A percentile compares a stretch with the other conserved stretches of the same genome.
Conservation (phyloP, 345 rosid genomes). For the Citrus mangshanensis region DNA sequence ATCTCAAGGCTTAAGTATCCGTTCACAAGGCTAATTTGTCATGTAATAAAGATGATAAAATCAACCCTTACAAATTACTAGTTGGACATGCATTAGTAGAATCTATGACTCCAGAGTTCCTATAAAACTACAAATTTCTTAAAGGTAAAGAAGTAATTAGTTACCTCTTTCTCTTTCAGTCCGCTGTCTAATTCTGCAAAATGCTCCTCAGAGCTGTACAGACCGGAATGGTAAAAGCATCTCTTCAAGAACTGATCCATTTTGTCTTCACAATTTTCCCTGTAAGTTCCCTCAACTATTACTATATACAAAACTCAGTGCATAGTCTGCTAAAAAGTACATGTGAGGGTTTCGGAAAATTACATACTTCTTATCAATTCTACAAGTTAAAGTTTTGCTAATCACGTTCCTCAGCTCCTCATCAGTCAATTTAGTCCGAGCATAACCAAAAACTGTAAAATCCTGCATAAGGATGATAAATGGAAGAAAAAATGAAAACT, state of each 20-base stretch:
- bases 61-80: too few relatives aligned
- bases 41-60: too few relatives aligned
- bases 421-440: conserved; percentile 53
- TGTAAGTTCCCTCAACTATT: conserved; percentile 19
- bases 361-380: conserved; percentile 73
- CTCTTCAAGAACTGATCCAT: conserved; percentile 77
- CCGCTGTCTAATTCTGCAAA: conserved; percentile 60
- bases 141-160: background rate
- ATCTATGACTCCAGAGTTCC: too few relatives aligned
- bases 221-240: conserved; percentile 86
- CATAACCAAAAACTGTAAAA: conserved; percentile 75
- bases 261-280: conserved; percentile 83
- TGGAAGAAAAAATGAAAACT: background rate
- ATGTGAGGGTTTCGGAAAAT: background rate
- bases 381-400: conserved; percentile 72
- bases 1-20: too few relatives aligned
- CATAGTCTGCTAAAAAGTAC: background rate
- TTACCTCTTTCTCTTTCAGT: conserved; percentile 83
- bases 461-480: conserved; percentile 33
- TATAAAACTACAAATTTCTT: background rate
- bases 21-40: too few relatives aligned
- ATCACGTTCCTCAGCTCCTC: conserved; percentile 77
- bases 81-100: too few relatives aligned
- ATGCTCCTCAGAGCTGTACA: conserved; percentile 72
- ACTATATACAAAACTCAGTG: background rate